phyloP scores from a whole-genome alignment of 352 stramenopile species.

The Phytophthora cajani region DNA sequence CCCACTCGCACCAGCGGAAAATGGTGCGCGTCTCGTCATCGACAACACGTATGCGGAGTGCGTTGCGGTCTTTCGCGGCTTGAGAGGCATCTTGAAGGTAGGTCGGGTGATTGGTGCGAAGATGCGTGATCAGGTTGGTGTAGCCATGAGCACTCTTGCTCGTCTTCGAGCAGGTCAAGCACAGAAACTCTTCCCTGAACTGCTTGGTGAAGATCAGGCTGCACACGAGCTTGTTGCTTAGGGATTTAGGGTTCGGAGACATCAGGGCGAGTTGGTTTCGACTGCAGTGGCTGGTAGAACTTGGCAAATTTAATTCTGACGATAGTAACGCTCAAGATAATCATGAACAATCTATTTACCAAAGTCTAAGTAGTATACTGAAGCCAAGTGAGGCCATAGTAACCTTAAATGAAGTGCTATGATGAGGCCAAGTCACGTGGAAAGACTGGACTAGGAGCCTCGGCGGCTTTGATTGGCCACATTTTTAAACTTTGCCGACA shows the following conservation, averaged over 20 bases:
- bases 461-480: background rate
- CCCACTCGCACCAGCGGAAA: constrained; percentile 10
- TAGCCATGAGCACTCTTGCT: constrained; percentile 13
- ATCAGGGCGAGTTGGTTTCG: background rate
- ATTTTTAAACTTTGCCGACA: background rate
- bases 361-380: background rate
- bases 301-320: background rate
- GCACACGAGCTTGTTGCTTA: constrained; percentile 4
- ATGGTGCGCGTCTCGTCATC: constrained; percentile 9
- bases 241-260: constrained; percentile 1
- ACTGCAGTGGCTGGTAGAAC: background rate
- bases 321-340: background rate
- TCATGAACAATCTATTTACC: background rate
- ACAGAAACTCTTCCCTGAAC: constrained; percentile 6
- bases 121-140: constrained; percentile 15
- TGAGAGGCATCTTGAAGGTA: constrained; percentile 9
- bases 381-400: background rate
- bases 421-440: background rate
- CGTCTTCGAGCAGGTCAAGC: constrained; percentile 6
- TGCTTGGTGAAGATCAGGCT: constrained; percentile 13
- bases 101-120: constrained; percentile 5
- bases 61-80: constrained; percentile 10
- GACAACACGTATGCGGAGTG: constrained; percentile 1
- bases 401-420: background rate
- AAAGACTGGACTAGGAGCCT: background rate